Evolutionary conservation across 1,139 yeast species (phyloP), one percentile per base, ranked within the genome.

Genomic region (Yamadazyma oceani): DNA sequence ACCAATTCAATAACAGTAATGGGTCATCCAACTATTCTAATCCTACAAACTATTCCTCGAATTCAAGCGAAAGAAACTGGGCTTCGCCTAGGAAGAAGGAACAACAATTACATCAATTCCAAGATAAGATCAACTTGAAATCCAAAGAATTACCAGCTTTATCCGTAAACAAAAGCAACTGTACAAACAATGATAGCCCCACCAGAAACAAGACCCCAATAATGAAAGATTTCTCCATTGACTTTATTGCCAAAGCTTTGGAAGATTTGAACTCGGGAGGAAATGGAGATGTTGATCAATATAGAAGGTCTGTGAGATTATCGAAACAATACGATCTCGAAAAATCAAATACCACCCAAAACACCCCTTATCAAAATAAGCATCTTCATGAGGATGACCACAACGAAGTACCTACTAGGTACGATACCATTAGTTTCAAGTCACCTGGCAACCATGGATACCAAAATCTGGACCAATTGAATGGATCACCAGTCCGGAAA

Each of bases 181-280:
- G 34, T 34, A 16, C 45, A 26, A 13, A 17, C 22, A 3, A 16
- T 12, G 21, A 8, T 11, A 23, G 25, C 19, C 12, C 36, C 14
- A 15, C 40, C 44, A 4, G 17, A 7, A 44, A 42, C 25, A 52
- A 51, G 30, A 63, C 69, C 17, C 74, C 74, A 10, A 60, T 70
- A 7, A 57, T 60, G 46, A 69, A 70, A 44, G 77, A 71, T 44
- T 71, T 71, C 42, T 68, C 75, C 3, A 66, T 71, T 24, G 77
- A 71, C 45, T 71, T 66, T 73, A 53, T 71, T 63, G 66, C 82
- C 61, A 53, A 81, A 69, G 64, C 89, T 62, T 40, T 85, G 36
- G 86, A 82, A 51, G 83, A 80, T 48, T 68, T 85, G 50, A 82
- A 81, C 51, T 62, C 75, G 3, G 83, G 82, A n/a, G 82, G 84